Conservation (phyloP, 495 filamentous ascomycete genomes). For the Copromyces sp. region DNA sequence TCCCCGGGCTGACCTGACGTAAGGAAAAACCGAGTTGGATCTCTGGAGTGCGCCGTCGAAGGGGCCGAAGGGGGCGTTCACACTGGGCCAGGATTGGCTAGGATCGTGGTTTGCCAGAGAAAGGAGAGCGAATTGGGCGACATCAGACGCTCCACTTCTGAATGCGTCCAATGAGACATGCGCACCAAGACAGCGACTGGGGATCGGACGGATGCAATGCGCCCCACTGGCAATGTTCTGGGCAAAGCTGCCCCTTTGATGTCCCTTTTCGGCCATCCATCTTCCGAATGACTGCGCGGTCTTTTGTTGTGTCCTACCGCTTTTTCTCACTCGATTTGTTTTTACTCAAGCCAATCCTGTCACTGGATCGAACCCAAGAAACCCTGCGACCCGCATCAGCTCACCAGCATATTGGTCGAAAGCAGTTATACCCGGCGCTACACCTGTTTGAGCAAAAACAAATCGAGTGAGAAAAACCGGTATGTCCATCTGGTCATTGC, state of each 20-base stretch:
- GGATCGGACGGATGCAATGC: background rate
- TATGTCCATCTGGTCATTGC: background rate
- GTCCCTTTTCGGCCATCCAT: background rate
- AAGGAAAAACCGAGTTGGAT: background rate
- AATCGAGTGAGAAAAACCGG: too few species aligned
- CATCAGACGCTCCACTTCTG: background rate
- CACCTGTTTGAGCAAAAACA: too few species aligned
- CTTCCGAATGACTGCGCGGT: background rate
- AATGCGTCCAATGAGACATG: background rate
- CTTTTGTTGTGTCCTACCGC: background rate
- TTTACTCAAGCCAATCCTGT: too few species aligned
- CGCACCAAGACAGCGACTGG: background rate
- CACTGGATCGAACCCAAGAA: too few species aligned
- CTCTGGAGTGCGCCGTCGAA: background rate
- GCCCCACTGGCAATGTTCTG: background rate
- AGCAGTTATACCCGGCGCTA: too few species aligned
- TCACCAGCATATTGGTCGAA: too few species aligned
- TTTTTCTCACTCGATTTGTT: too few species aligned
- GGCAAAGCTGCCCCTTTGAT: background rate
- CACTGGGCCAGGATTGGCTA: background rate
- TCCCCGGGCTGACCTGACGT: background rate
- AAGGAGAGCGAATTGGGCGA: background rate
- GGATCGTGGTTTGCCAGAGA: background rate
- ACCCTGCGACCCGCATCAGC: too few species aligned
- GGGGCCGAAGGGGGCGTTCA: background rate